These are phyloP conservation scores for Ustilago vetiveriae DNA, from an alignment of 1,284 basidiomycete genomes.

Conservation along the genomic window DNA sequence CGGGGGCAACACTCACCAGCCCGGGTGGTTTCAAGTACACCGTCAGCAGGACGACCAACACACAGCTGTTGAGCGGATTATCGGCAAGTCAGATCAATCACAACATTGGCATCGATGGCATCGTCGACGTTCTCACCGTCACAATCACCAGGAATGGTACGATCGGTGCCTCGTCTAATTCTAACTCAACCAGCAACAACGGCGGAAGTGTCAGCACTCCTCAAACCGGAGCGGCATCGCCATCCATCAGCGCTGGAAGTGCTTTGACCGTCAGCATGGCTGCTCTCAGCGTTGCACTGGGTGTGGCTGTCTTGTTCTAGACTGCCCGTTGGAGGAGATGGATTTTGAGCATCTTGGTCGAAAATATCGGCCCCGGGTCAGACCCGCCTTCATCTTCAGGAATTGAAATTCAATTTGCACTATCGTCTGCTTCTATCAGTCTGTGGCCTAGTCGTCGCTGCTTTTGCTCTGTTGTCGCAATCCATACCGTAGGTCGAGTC, in stretches of 20 bases:
- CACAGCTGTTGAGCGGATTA: constrained; percentile 35
- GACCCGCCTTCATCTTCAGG: too few relatives aligned
- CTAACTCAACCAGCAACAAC: neutral
- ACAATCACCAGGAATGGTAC: constrained; percentile 53
- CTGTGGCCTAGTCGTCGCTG: too few relatives aligned
- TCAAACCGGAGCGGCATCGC: constrained; percentile 8
- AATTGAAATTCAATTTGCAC: too few relatives aligned
- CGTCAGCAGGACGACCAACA: constrained; percentile 37
- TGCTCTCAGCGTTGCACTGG: constrained; percentile 4
- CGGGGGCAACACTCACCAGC: constrained; percentile 46
- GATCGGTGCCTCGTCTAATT: constrained; percentile 22
- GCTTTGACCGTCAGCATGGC: too few relatives aligned
- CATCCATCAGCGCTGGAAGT: neutral
- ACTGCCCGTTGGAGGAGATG: too few relatives aligned
- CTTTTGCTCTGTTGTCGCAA: too few relatives aligned
- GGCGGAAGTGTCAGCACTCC: constrained; percentile 18
- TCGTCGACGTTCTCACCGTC: constrained; percentile 58
- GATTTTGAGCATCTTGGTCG: too few relatives aligned
- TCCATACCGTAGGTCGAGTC: too few relatives aligned
- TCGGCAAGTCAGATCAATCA: constrained; percentile 59
- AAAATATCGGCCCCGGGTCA: too few relatives aligned
- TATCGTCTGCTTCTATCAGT: too few relatives aligned
- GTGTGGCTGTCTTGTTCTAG: neutral
- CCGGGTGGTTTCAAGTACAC: constrained; percentile 51
- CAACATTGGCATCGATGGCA: constrained; percentile 56